Percentiles rank a stretch among this genome's conserved stretches.
These are phyloP conservation scores for Marsdenia floribunda DNA, from an alignment of 257 asterid species.

Conservation along the genomic window DNA sequence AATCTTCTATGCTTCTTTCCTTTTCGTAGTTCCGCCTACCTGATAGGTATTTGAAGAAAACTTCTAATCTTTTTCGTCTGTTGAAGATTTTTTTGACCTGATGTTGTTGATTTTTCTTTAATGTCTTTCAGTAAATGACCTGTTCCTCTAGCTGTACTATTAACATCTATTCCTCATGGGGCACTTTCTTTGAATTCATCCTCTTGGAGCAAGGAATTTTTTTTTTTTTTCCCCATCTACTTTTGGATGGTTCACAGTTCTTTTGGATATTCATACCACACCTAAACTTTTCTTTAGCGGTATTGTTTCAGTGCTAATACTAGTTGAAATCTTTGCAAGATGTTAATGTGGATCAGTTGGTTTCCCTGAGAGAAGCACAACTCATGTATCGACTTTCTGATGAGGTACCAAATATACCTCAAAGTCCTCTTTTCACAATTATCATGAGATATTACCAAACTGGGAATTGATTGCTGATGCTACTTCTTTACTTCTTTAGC, in stretches of 20 bases:
- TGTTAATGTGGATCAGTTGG: constrained; percentile 61
- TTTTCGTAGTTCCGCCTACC: not conserved
- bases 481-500: constrained; percentile 38
- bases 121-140: not conserved
- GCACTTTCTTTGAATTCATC: not conserved
- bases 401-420: constrained; percentile 41
- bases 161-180: not conserved
- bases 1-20: not conserved
- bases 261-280: not conserved
- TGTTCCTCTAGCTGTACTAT: not conserved
- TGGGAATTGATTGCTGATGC: not conserved
- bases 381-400: constrained; percentile 71
- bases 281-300: not conserved
- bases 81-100: not conserved
- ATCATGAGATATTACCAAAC: not conserved
- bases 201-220: not conserved
- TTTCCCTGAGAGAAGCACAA: constrained; percentile 86
- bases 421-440: not conserved
- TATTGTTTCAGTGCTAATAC: constrained; percentile 17
- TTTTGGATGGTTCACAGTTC: not conserved
- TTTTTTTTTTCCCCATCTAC: too few relatives aligned
- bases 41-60: not conserved
- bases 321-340: constrained; percentile 42
- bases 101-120: not conserved
- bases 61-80: not conserved